A percentile compares a stretch with the other conserved stretches of the same genome.
Conservation (phyloP, 192 early-diverging fungal genomes). For the Podila horticola region DNA sequence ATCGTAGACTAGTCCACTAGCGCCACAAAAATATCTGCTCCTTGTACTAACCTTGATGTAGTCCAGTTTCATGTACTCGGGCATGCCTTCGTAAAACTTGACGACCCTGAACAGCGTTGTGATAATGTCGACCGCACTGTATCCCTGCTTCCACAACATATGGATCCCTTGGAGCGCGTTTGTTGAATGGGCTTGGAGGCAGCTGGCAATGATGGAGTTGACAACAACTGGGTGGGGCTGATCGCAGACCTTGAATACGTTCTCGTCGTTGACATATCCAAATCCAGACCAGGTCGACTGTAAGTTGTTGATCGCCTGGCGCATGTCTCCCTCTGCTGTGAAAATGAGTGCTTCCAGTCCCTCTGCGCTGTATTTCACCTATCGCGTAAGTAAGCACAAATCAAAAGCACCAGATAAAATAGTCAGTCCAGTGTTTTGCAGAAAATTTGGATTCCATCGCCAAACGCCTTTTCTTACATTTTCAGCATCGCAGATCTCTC, state of each 20-base stretch:
- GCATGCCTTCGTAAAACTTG: conserved; percentile 77
- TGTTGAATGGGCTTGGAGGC: conserved; percentile 74
- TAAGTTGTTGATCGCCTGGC: conserved; percentile 97
- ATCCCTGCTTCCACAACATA: conserved; percentile 86
- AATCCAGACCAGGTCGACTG: conserved; percentile 93
- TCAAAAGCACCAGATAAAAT: too few relatives aligned
- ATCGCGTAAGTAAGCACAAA: background rate
- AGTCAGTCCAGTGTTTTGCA: too few relatives aligned
- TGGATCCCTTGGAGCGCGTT: conserved; percentile 75
- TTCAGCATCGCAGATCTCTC: conserved; percentile 86
- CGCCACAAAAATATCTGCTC: background rate
- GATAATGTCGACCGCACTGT: conserved; percentile 90
- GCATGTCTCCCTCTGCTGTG: conserved; percentile 98
- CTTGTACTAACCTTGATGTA: conserved; percentile 75
- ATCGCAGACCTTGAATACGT: conserved; percentile 98
- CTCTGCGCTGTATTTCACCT: conserved; percentile 86
- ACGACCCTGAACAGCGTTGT: conserved; percentile 92
- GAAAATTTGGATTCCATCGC: too few relatives aligned
- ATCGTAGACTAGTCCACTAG: background rate
- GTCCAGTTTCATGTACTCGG: conserved; percentile 85
- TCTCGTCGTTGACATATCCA: conserved; percentile 83
- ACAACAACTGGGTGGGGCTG: conserved; percentile 92
- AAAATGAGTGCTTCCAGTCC: conserved; percentile 96
- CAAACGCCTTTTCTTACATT: conserved; percentile 56
- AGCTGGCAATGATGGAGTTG: conserved; percentile 77